These are phyloP conservation scores for Rubia yunnanensis DNA, from an alignment of 257 asterid genomes.

Conservation along the genomic window DNA sequence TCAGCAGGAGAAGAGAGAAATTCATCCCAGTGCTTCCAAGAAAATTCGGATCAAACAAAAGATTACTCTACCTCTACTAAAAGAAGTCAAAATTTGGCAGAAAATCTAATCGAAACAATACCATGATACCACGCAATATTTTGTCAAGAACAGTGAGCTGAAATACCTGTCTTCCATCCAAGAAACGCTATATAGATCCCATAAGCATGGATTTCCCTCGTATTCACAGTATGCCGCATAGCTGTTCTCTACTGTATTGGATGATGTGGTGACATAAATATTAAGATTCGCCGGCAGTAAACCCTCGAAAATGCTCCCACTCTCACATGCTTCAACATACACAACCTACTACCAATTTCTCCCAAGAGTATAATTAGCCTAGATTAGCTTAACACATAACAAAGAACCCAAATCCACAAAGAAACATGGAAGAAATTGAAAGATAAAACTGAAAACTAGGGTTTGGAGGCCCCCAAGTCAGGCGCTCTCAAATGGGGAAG, in stretches of 20 bases:
- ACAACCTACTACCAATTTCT: no score
- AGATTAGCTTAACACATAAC: no score
- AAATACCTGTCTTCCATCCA: constrained; percentile 98
- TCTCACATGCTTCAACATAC: constrained; percentile 84
- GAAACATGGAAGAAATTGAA: no score
- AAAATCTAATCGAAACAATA: no score
- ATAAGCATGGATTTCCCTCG: constrained; percentile 66
- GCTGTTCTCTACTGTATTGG: constrained; percentile 82
- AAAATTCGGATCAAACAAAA: not conserved
- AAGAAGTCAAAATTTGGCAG: not conserved
- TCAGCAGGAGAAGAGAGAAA: not conserved
- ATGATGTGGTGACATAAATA: constrained; percentile 78
- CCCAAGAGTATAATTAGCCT: no score
- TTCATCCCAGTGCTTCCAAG: not conserved
- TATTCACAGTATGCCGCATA: constrained; percentile 83
- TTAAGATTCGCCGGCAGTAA: constrained; percentile 66
- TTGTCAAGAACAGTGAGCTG: no score
- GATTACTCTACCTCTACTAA: not conserved
- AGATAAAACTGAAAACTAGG: no score
- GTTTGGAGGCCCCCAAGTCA: no score
- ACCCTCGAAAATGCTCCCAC: constrained; percentile 86
- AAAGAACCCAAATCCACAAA: no score
- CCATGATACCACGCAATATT: no score
- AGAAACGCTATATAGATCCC: constrained; percentile 85
- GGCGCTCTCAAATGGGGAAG: no score